Base-by-base conservation (phyloP, 371 early-diverging fungal species). In the Syncephalastrum racemosum region DNA sequence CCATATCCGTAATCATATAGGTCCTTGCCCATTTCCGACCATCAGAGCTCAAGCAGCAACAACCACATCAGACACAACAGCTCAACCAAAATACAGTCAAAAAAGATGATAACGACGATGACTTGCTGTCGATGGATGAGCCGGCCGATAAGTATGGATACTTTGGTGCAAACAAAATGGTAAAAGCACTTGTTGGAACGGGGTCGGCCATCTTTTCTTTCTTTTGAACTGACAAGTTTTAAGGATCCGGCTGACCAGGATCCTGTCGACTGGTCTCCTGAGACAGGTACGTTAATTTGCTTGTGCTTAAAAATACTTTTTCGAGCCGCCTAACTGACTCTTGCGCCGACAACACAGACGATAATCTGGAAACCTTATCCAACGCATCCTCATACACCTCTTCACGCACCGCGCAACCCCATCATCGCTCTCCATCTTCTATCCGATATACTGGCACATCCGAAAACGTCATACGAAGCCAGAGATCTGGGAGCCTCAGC, bases 401-500 rank as follows among this genome's bases (percentile, higher is more conserved):
- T 31, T 31, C 36, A 31, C 36, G 36, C 36, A 31, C 36, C 36
- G 36, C 36, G 2, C 36, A 31, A 2, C 36, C 36, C 2, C 36
- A 10, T 8, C 36, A 31, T 12, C 36, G 36, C 36, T 31, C 36
- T 31, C 36, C 36, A 12, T 31, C 36, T 10, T 31, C 36, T 10
- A 12, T 10, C 36, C 36, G 36, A 8, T 31, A 31, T 31, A 7
- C 5, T 10, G 36, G 36, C 36, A 10, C 36, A 10, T 8, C 36
- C 10, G 36, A 31, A 12, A 31, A 8, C 36, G 36, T 12, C 10
- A 31, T 31, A 31, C 36, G 36, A 31, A 31, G 36, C 36, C 36
- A 31, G 10, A 5, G 66, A 4, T 79, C 79, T 5, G 67, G 63
- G 20, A 79, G 79, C 48, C 41, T 73, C 4, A 79, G 73, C 54